Evolutionary conservation across 169 alveolate species (phyloP), one percentile per base, ranked within the genome.

Genomic region (Ichthyophthirius multifiliis): DNA sequence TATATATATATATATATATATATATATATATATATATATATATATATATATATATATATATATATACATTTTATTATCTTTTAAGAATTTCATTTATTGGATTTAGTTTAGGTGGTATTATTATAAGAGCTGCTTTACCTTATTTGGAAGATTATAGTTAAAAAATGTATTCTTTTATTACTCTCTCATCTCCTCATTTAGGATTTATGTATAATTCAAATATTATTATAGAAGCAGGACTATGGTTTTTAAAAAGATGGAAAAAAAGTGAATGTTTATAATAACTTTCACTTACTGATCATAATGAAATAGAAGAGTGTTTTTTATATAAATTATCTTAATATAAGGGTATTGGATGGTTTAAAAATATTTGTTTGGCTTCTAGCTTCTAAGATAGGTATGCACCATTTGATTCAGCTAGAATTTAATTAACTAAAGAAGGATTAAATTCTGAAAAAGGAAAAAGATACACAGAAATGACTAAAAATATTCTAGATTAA

Each of bases 71-170:
- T n/a, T n/a, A n/a, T n/a, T n/a, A n/a, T n/a, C n/a, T 93, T 55
- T 89, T 88, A 9, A 84, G 91, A 83, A 84, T 94, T 10, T 83
- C 93, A n/a, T 91, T 94, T 83, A 90, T 94, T 10, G 97, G 96
- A 5, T 96, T 92, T 71, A 88, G 95, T 4, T 80, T 94, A 3
- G 97, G 97, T 9, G 96, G 96, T 0, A 86, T 94, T 9, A 90
- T 94, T 12, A 91, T 92, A 10, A 79, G 97, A 55, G 94, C 96
- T n/a, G 94, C 96, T 23, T 74, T 94, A 5, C 94, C 91, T 12
- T 78, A 83, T 65, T 75, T 94, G 23, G 85, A 76, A 47, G 90
- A 85, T 48, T 88, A 73, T 79, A 83, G 85, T 63, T 82, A 75
- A 35, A 87, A 87, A 76, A 75, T 94, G 87, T 83, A 93, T 81